Base-by-base conservation (phyloP, 2,329 filamentous ascomycete genomes). In the Aschersonia sp. region DNA sequence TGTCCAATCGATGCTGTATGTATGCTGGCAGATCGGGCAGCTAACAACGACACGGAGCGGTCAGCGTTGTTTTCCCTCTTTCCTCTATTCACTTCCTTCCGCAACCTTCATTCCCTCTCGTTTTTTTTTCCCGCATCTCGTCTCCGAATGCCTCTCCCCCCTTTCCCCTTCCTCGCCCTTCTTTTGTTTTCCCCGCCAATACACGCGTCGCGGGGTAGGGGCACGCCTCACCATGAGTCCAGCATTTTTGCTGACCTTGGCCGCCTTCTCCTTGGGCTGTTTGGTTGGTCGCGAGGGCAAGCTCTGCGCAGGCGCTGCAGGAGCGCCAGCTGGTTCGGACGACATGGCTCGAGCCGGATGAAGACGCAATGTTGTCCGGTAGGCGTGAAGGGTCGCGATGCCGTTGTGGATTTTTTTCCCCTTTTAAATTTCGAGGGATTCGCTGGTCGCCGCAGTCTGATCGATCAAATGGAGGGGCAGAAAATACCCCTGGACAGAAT, bases 1-100 rank as follows among this genome's bases (percentile, higher is more conserved):
- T 72, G 47, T 84, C 78, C 59, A 96, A 82, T 53, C 92, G 82
- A 65, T 89, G 80, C 59, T 89, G 73, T 53, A 97, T 80, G 66
- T 85, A 95, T 51, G 83, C 80, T 49, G 89, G 84, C 68, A 74
- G 56, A 62, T 65, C 60, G 67, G 62, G 67, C 5, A 65, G 59
- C 65, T 67, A 20, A 20, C 20, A 20, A 20, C 20, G 20, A 20
- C 20, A 20, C 20, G 43, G 9, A 31, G 9, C 7, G 12, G 32
- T 38, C 32, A 38, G 32, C 32, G 12, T 9, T 38, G 32, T 38
- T 12, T 3, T 38, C 12, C 32, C 12, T 12, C 3, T 12, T 38
- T 38, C 12, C 32, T 38, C 12, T 38, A 7, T 38, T 12, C 3
- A 20, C 20, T 20, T 20, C 20, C 20, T 20, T 20, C 20, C 20